Percentiles rank a stretch among this genome's conserved stretches.
Conservation (phyloP, 2,329 filamentous ascomycete species). For the Colletotrichum sp. region DNA sequence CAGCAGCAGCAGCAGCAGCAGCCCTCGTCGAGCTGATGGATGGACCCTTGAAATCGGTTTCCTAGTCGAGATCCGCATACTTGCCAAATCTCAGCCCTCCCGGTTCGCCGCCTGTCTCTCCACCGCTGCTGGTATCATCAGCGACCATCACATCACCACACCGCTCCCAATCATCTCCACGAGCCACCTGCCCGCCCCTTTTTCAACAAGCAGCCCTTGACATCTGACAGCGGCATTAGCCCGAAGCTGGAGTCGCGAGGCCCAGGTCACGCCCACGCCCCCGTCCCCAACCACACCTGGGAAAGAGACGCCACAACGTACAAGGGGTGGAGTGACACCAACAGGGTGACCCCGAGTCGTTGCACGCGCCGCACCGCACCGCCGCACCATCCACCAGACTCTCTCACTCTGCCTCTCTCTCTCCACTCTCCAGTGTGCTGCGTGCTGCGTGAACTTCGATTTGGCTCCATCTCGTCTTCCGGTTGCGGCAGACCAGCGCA, state of each 20-base stretch:
- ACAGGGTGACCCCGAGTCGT: not conserved
- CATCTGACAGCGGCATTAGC: conserved; percentile 21
- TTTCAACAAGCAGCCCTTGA: not conserved
- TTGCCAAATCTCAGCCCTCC: not conserved
- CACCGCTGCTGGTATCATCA: not conserved
- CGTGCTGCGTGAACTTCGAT: not conserved
- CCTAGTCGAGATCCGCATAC: not conserved
- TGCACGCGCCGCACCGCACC: conserved; percentile 14
- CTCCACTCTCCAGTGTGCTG: not conserved
- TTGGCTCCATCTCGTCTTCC: not conserved
- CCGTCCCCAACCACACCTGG: not conserved
- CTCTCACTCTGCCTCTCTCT: not conserved
- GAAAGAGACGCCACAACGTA: not conserved
- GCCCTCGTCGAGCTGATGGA: not conserved
- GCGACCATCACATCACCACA: not conserved
- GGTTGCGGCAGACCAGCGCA: not conserved
- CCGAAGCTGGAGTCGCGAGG: not conserved
- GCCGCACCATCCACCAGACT: not conserved
- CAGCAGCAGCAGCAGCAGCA: not conserved
- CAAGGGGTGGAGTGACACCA: not conserved
- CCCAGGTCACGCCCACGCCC: not conserved
- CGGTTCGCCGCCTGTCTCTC: not conserved
- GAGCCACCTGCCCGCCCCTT: not conserved
- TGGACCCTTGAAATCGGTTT: not conserved
- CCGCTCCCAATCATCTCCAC: conserved; percentile 1